These are phyloP conservation scores for Camelina neglecta DNA, from an alignment of 345 rosid genomes.

Conservation along the genomic window DNA sequence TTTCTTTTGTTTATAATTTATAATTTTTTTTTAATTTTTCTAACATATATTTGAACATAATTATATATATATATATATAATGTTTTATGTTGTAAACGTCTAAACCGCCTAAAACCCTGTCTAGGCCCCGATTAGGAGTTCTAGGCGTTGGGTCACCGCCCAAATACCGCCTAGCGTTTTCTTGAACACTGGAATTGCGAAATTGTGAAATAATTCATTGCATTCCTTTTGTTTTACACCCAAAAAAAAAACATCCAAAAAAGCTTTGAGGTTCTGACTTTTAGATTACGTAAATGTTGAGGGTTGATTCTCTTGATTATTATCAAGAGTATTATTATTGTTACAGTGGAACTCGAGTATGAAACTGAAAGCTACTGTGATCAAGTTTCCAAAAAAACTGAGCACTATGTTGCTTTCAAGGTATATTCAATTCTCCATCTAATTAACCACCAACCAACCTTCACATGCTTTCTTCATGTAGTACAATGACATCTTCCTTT, in stretches of 20 bases:
- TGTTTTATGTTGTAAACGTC: no score
- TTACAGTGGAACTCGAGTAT: conserved; percentile 73
- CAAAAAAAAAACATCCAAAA: no score
- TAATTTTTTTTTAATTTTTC: no score
- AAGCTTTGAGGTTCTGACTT: conserved; percentile 1
- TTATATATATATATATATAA: no score
- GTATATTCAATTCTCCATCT: conserved; percentile 37
- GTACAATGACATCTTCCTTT: not conserved
- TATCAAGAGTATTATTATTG: not conserved
- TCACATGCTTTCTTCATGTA: not conserved
- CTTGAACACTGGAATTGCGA: not conserved
- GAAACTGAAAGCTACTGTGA: conserved; percentile 70
- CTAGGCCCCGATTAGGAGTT: no score
- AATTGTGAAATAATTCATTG: not conserved
- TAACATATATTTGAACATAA: no score
- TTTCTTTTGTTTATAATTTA: no score
- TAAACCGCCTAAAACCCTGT: no score
- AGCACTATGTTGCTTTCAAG: conserved; percentile 79
- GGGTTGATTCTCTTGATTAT: not conserved
- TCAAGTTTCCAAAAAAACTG: conserved; percentile 78
- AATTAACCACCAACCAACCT: not conserved
- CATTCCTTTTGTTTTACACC: not conserved
- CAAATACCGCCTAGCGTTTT: no score
- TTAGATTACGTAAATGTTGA: conserved; percentile 12
- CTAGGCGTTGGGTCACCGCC: no score